Base-by-base conservation (phyloP, 768 basidiomycete species). In the Pholiota microspora region DNA sequence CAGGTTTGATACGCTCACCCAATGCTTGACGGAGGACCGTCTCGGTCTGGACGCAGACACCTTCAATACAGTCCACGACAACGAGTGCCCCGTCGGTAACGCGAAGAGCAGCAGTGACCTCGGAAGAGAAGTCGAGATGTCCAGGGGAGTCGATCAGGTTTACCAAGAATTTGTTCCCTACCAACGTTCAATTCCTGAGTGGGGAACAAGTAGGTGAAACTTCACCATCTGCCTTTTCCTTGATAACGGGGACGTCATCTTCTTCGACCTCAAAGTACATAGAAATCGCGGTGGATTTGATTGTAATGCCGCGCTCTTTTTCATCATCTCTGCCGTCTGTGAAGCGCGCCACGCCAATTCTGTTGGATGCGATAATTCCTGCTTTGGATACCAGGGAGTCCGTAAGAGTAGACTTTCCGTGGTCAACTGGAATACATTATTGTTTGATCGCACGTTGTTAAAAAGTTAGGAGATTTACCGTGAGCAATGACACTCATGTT, bases 91-190 rank as follows among this genome's bases (percentile, higher is more conserved):
- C 96, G 59, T 98, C 96, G 59, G 96, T 98, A 67, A 98, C 96
- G 77, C 96, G 96, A 68, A 98, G 92, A 60, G 96, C 96, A 56
- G 96, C 72, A 66, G 97, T 99, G 65, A 99, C 97, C 76, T 99
- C 97, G 49, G 97, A 98, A 28, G 97, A 99, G 82, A 99, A 99
- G 73, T 99, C 97, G 74, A 99, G 97, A 84, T 99, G 97, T 66
- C 97, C 97, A 49, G 97, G 97, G 7, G 95, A 98, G 73, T 99
- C 97, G 79, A 99, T 98, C 78, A 99, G 78, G 79, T 99, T 99
- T 82, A 99, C 97, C 83, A 99, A 84, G 83, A 99, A 99, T 72
- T 98, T 92, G 70, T 85, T 81, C 61, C 94, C 94, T 87, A 52
- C 53, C 53, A 42, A 25, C 35, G 36, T 34, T 38, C 52, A 49